These are phyloP conservation scores for Starmerella apicola DNA, from an alignment of 805 yeast species.

Conservation along the genomic window DNA sequence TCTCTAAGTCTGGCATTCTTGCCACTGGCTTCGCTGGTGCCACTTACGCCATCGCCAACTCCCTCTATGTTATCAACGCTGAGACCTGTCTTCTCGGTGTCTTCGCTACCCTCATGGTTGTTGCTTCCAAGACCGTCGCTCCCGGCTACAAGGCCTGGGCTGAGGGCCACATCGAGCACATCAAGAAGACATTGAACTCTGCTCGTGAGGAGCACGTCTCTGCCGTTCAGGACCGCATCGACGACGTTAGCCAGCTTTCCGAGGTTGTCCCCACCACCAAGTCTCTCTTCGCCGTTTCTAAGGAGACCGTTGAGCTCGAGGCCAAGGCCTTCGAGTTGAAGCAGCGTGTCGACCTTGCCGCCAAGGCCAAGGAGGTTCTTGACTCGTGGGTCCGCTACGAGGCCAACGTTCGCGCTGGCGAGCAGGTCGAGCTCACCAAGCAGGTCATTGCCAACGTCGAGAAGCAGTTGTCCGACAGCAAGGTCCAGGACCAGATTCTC, in stretches of 20 bases:
- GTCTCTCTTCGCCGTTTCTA: slow-evolving; percentile 83
- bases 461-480: slow-evolving; percentile 69
- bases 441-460: slow-evolving; percentile 80
- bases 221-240: slow-evolving; percentile 89
- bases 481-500: slow-evolving; percentile 87
- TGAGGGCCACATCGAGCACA: slow-evolving; percentile 67
- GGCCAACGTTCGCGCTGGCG: slow-evolving; percentile 87
- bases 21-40: slow-evolving; percentile 94
- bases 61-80: slow-evolving; percentile 83
- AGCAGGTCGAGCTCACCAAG: slow-evolving; percentile 83
- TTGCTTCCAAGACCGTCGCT: slow-evolving; percentile 76
- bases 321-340: slow-evolving; percentile 86
- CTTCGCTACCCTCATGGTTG: slow-evolving; percentile 62
- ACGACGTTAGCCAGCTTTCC: slow-evolving; percentile 73
- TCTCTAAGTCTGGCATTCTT: slow-evolving; percentile 88
- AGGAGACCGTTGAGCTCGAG: slow-evolving; percentile 93
- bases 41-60: slow-evolving; percentile 85
- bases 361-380: slow-evolving; percentile 86
- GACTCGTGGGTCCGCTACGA: slow-evolving; percentile 99
- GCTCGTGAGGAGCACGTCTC: slow-evolving; percentile 83
- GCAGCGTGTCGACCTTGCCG: slow-evolving; percentile 76
- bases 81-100: slow-evolving; percentile 78
- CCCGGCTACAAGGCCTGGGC: slow-evolving; percentile 95
- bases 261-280: slow-evolving; percentile 87
- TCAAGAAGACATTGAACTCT: slow-evolving; percentile 66